Base-by-base conservation (phyloP, 192 early-diverging fungal genomes). In the Funneliformis geosporum region DNA sequence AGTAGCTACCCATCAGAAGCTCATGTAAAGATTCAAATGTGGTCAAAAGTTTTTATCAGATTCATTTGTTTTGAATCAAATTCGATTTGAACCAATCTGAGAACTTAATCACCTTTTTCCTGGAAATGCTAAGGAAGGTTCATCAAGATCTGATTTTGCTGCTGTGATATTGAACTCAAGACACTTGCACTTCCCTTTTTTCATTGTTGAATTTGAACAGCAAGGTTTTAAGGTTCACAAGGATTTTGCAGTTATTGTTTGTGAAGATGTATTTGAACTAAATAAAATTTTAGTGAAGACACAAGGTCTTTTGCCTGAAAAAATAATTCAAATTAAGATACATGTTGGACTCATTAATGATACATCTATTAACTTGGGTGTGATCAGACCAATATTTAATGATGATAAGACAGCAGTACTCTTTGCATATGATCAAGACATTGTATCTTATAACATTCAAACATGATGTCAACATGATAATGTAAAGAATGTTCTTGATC, bases 161-260 rank as follows among this genome's bases (percentile, higher is more conserved):
- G 39, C 67, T 12, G 11, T 42, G 14, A 44, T 69, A 42, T 43
- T 69, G 67, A 69, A 69, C 42, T 40, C 38, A 27, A 69, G 8
- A 14, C 67, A 69, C 40, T 40, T 10, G 38, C 67, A 42, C 5
- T 42, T 69, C 67, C 67, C 67, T 69, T 69, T 69, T 44, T 69
- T 69, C 14, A 69, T 42, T 44, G 38, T 23, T 8, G 38, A 69
- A 69, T 69, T 69, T 69, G 67, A 69, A 42, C 38, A 69, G 42
- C 67, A 69, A 42, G 67, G 11, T 40, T n/a, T n/a, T n/a, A n/a
- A n/a, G n/a, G n/a, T 69, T 69, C 67, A 69, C 67, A 42, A 69
- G 67, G 67, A 69, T 44, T 69, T 69, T 23, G 38, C 67, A 4
- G 60, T 61, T 5, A 39, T 69, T 44, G 39, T 69, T 69, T 69